Conservation (phyloP, 1,284 basidiomycete genomes). For the Mycena citricolor region DNA sequence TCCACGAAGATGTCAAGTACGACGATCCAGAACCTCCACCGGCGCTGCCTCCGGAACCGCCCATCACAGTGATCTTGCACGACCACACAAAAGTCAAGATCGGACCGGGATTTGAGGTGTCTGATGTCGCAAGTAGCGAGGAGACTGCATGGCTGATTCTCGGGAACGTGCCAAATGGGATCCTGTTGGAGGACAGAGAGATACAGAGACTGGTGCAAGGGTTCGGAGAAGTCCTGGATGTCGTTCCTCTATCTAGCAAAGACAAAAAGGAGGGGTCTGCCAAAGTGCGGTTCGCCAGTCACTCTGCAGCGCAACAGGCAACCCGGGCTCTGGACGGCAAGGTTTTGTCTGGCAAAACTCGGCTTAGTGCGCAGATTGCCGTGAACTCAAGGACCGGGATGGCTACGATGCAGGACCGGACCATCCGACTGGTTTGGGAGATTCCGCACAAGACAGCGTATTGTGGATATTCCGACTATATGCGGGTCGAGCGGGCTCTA, state of each 20-base stretch:
- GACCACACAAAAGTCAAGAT: slow-evolving; percentile 42
- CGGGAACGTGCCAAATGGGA: slow-evolving; percentile 35
- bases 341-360: slow-evolving; percentile 37
- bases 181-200: slow-evolving; percentile 33
- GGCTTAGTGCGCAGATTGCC: slow-evolving; percentile 42
- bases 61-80: slow-evolving; percentile 30
- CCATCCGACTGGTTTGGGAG: slow-evolving; percentile 54
- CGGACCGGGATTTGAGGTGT: slow-evolving; percentile 42
- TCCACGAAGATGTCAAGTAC: slow-evolving; percentile 15
- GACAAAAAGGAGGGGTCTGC: slow-evolving; percentile 31
- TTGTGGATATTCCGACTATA: slow-evolving; percentile 52
- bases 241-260: slow-evolving; percentile 30
- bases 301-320: slow-evolving; percentile 50
- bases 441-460: slow-evolving; percentile 53
- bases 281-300: slow-evolving; percentile 44
- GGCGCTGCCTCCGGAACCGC: slow-evolving; percentile 6
- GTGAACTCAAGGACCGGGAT: slow-evolving; percentile 36
- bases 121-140: slow-evolving; percentile 45
- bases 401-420: slow-evolving; percentile 43
- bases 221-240: slow-evolving; percentile 49
- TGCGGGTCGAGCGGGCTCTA: slow-evolving; percentile 49
- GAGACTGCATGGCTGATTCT: slow-evolving; percentile 45
- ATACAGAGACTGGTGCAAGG: too few species aligned
- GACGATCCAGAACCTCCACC: slow-evolving; percentile 3
- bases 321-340: slow-evolving; percentile 47